Base-by-base conservation (phyloP, 139 green algal species). In the Pleodorina starrii region DNA sequence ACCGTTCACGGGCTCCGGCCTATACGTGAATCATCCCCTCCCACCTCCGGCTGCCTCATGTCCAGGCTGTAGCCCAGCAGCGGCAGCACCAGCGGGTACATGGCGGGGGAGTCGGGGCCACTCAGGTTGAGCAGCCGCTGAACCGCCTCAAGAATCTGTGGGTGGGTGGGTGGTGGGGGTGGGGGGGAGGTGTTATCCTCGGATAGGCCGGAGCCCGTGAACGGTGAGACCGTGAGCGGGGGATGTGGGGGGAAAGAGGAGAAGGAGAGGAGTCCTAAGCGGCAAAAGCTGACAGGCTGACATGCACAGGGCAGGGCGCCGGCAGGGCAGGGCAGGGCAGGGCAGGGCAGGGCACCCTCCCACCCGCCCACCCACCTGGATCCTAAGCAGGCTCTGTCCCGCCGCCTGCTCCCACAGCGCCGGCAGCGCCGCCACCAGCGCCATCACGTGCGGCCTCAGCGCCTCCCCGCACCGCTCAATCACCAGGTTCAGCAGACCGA, bases 91-190 rank as follows among this genome's bases (percentile, higher is more conserved):
- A 98, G 85, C 27, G 71, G 80, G 35, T 36, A 97, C 10, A 85
- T 71, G 16, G 82, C 88, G 0, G 84, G 50, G 2, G 93, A 96
- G 27, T 95, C 92, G 2, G 74, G 6, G 29, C 96, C 97, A 44
- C 97, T 68, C 19, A 94, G 93, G 87, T 97, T 95, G 60, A 98
- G 81, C 63, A 98, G 91, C 46, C 95, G 92, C 87, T 97, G 93
- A 23, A 98, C 88, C 10, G 93, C 92, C 44, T 95, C 59, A 74
- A 98, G 90, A 6, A 98, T 91, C 95, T 98, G 94, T 44, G 59
- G 27, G 40, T 36, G 5, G n/a, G 9, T 2, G 7, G 48, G 48
- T 29, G 1, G 44, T 21, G 40, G 40, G 27, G 19, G 60, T 40
- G 12, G 60, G 10, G 25, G 21, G 23, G 60, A n/a, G 25, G 60